Evolutionary conservation across 345 rosid genomes (phyloP).

Genomic region (Cardamine chenopodiifolia): DNA sequence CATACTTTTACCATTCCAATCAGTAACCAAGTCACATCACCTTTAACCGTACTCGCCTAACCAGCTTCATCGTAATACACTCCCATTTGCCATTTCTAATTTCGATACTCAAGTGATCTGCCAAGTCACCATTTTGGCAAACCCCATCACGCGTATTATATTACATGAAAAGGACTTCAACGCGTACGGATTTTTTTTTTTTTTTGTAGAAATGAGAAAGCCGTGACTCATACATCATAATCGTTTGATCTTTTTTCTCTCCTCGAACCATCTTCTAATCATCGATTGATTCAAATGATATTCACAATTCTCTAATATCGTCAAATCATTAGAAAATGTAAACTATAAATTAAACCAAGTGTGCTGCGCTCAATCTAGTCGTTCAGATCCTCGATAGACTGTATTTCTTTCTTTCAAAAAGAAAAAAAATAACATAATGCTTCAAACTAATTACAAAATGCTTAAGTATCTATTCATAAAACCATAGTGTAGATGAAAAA

Average conservation of each 20-base stretch:
- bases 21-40: not conserved
- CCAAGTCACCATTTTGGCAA: not conserved
- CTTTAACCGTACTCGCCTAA: not conserved
- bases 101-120: not conserved
- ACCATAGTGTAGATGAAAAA: not conserved
- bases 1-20: not conserved
- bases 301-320: not conserved
- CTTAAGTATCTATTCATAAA: not conserved
- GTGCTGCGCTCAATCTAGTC: not conserved
- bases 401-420: not conserved
- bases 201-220: not conserved
- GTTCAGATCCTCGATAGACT: not conserved
- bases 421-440: not conserved
- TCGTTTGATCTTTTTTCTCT: not conserved
- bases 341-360: not conserved
- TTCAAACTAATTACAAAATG: slow-evolving; percentile 8
- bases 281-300: not conserved
- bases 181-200: not conserved
- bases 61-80: not conserved
- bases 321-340: not conserved
- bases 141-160: not conserved
- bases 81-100: not conserved
- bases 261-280: not conserved
- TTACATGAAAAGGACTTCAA: not conserved
- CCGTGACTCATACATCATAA: slow-evolving; percentile 26